A percentile compares a stretch with the other conserved stretches of the same genome.
Evolutionary conservation across 1,139 yeast genomes (phyloP).

Genomic region (Candida freyschussii): DNA sequence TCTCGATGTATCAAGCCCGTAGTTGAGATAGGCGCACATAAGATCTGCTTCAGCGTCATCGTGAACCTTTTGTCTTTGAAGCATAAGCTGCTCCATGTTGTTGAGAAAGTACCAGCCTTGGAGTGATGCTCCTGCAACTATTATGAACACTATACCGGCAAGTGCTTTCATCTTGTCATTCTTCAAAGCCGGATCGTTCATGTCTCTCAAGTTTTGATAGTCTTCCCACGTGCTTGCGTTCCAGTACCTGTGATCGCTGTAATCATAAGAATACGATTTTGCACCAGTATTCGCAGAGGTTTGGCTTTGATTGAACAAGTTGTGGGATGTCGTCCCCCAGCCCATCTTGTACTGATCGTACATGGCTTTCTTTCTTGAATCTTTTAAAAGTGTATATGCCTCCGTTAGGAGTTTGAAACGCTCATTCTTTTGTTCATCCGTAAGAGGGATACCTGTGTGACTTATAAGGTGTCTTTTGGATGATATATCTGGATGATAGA

Average conservation of each 20-base stretch:
- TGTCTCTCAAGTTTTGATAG: constrained; percentile 29
- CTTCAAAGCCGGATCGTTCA: constrained; percentile 16
- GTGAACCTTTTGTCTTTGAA: constrained; percentile 32
- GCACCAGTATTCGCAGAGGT: constrained; percentile 30
- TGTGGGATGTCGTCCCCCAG: constrained; percentile 26
- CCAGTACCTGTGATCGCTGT: constrained; percentile 49
- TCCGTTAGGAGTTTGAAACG: constrained; percentile 68
- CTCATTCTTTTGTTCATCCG: constrained; percentile 40
- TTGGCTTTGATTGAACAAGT: constrained; percentile 4
- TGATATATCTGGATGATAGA: constrained; percentile 81
- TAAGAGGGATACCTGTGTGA: constrained; percentile 31
- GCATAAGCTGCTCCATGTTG: constrained; percentile 27
- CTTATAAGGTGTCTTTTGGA: constrained; percentile 29
- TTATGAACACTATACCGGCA: constrained; percentile 24
- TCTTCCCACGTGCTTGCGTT: constrained; percentile 75
- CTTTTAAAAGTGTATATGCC: constrained; percentile 69
- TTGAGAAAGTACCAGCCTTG: constrained; percentile 37
- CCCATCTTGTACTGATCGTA: constrained; percentile 43
- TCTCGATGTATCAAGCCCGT: constrained; percentile 48
- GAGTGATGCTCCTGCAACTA: constrained; percentile 26
- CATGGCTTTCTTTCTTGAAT: constrained; percentile 42
- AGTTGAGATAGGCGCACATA: constrained; percentile 45
- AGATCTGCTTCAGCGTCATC: constrained; percentile 46
- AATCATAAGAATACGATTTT: constrained; percentile 24
- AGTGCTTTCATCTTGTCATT: constrained; percentile 26